Base-by-base conservation (phyloP, 495 filamentous ascomycete species). In the Penicillium goetzii region DNA sequence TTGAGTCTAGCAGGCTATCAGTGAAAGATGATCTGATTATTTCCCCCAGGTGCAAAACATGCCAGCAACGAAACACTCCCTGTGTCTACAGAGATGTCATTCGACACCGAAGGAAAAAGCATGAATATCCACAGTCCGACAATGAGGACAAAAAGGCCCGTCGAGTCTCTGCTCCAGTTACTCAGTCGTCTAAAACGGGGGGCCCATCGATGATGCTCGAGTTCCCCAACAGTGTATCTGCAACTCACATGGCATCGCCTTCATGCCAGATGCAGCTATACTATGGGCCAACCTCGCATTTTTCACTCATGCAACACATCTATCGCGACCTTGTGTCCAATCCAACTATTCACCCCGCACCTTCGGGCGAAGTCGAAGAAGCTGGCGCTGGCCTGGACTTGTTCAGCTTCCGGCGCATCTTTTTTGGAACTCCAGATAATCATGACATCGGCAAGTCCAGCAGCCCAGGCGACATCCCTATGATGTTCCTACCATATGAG, bases 201-300 rank as follows among this genome's bases (percentile, higher is more conserved):
- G 67, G 69, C 38, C 54, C 68, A 1, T 68, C 73, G 2, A 61
- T 72, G 14, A 72, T 71, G 63, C 65, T 72, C 41, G 61, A 68
- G 50, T 75, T 79, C 52, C 73, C 77, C 40, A 77, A 72, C 40
- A 80, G 79, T 52, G 79, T 81, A 12, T 76, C 76, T 0, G 79
- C 79, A 17, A 81, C 79, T 3, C 77, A 81, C 55, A 76, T 79
- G 74, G 68, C 75, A n/a, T 79, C 77, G 2, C 73, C 79, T 3
- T 81, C 77, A 26, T 80, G 76, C 59, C 71, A 74, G 57, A 72
- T 81, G 38, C 79, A 80, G 54, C 65, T 82, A 3, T 82, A 80
- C 62, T 82, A 82, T 72, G 80, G 80, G 0, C 75, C 79, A 0
- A 76, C 78, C 0, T 81, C 80, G 5, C 76, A 81, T 58, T 82